These are phyloP conservation scores for Cercospora brassicicola DNA, from an alignment of 2,329 filamentous ascomycete genomes.

Conservation along the genomic window DNA sequence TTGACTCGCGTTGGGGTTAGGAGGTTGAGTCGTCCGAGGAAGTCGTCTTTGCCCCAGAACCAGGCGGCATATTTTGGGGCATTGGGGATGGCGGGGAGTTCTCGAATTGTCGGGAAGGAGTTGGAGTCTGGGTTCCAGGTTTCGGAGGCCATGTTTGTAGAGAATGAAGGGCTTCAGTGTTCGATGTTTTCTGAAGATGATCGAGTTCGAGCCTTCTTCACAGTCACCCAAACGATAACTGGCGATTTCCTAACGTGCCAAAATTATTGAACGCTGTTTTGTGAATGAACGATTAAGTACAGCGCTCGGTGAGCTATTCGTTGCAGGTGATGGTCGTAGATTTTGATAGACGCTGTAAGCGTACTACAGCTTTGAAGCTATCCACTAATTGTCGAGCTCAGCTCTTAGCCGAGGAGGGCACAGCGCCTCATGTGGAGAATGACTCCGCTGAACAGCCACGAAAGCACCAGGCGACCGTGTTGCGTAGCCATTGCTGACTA, in stretches of 20 bases:
- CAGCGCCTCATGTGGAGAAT: not conserved
- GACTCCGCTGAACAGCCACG: not conserved
- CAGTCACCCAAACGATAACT: not conserved
- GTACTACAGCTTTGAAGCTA: not conserved
- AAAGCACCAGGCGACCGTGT: not conserved
- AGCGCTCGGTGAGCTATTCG: not conserved
- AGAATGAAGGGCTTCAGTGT: not conserved
- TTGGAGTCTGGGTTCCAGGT: slow-evolving; percentile 51
- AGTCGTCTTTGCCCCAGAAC: slow-evolving; percentile 61
- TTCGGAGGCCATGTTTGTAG: slow-evolving; percentile 14
- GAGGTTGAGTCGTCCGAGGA: slow-evolving; percentile 57
- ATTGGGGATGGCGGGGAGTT: slow-evolving; percentile 54
- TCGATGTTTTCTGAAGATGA: not conserved
- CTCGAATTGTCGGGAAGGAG: slow-evolving; percentile 54
- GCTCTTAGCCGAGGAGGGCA: slow-evolving; percentile 3
- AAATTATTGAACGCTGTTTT: not conserved
- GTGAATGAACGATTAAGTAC: not conserved
- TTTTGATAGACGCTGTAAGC: not conserved
- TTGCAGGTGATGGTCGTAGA: not conserved
- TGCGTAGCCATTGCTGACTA: slow-evolving; percentile 1
- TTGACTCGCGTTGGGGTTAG: slow-evolving; percentile 57
- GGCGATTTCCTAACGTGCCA: too few species aligned
- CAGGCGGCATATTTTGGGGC: slow-evolving; percentile 59
- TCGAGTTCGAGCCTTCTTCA: not conserved
- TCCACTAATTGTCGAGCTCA: not conserved